These are phyloP conservation scores for Hyaloscypha hepaticicola DNA, from an alignment of 495 filamentous ascomycete genomes.

Conservation along the genomic window DNA sequence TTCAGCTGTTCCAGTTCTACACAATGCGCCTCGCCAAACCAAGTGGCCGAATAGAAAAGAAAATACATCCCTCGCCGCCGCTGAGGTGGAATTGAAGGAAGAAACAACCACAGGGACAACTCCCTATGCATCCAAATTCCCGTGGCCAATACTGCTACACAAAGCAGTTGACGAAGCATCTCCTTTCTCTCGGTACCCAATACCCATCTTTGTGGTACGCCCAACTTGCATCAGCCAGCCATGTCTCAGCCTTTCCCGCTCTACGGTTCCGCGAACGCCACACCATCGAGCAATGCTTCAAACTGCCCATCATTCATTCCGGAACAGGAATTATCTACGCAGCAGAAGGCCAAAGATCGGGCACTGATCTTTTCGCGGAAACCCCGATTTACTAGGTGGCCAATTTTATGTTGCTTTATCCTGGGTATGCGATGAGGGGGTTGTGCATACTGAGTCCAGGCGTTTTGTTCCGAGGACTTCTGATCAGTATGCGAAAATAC, in stretches of 20 bases:
- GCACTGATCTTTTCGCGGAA: constrained; percentile 21
- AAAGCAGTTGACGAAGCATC: constrained; percentile 21
- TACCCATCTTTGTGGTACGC: constrained; percentile 17
- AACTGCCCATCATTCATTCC: neutral
- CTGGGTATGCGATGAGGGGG: constrained; percentile 14
- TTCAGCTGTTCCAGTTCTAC: too few relatives aligned
- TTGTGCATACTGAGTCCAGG: constrained; percentile 14
- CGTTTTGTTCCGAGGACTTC: constrained; percentile 10
- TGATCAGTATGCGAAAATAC: too few relatives aligned
- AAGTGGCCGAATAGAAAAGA: constrained; percentile 14
- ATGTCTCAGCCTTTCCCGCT: constrained; percentile 12
- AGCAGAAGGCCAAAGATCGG: neutral
- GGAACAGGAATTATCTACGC: constrained; percentile 2
- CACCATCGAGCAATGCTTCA: constrained; percentile 11
- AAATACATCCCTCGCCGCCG: constrained; percentile 12
- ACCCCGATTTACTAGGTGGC: constrained; percentile 19
- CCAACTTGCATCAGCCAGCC: constrained; percentile 18
- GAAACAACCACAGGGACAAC: constrained; percentile 12
- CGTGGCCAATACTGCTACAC: constrained; percentile 21
- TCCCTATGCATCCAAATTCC: constrained; percentile 7
- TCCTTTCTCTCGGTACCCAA: constrained; percentile 13
- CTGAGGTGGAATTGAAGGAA: constrained; percentile 10
- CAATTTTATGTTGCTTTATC: constrained; percentile 22
- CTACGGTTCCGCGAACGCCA: constrained; percentile 13
- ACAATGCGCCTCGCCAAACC: too few relatives aligned